Percentiles rank a stretch among this genome's conserved stretches.
These are phyloP conservation scores for Lenzites betulinus DNA, from an alignment of 768 basidiomycete genomes.

Conservation along the genomic window DNA sequence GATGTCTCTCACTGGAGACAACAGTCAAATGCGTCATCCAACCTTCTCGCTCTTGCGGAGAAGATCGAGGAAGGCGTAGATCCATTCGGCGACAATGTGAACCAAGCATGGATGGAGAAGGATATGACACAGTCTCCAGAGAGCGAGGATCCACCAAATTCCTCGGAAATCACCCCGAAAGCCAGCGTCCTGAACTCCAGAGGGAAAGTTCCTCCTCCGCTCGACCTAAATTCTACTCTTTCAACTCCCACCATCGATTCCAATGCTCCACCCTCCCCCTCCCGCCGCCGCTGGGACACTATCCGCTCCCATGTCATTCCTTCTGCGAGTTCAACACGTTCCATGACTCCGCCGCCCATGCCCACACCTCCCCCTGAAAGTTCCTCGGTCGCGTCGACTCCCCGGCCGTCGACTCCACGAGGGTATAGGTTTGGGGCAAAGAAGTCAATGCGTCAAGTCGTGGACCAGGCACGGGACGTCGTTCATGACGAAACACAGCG, in stretches of 20 bases:
- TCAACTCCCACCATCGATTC: neutral
- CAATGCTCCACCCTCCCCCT: constrained; percentile 21
- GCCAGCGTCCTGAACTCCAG: constrained; percentile 5
- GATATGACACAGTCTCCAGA: constrained; percentile 25
- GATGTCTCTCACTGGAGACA: constrained; percentile 6
- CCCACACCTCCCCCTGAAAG: constrained; percentile 6
- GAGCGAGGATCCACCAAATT: constrained; percentile 3
- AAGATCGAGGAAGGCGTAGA: constrained; percentile 21
- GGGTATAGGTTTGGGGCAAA: constrained; percentile 27
- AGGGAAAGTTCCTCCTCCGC: constrained; percentile 13
- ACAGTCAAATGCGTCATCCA: constrained; percentile 15
- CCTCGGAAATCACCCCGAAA: constrained; percentile 1
- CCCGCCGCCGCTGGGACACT: constrained; percentile 31
- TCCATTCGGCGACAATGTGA: constrained; percentile 18
- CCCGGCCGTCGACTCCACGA: constrained; percentile 29
- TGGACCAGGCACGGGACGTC: constrained; percentile 60
- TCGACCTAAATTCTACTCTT: constrained; percentile 19
- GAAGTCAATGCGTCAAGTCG: constrained; percentile 47
- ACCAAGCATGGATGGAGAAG: constrained; percentile 27
- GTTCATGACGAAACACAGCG: constrained; percentile 49
- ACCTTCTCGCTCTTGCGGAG: constrained; percentile 19
- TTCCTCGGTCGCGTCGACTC: constrained; percentile 6
- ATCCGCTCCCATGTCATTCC: constrained; percentile 30
- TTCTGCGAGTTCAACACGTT: constrained; percentile 12
- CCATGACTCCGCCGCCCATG: constrained; percentile 6